These are phyloP conservation scores for Ganoderma lingzhi DNA, from an alignment of 1,284 basidiomycete genomes.

Conservation along the genomic window DNA sequence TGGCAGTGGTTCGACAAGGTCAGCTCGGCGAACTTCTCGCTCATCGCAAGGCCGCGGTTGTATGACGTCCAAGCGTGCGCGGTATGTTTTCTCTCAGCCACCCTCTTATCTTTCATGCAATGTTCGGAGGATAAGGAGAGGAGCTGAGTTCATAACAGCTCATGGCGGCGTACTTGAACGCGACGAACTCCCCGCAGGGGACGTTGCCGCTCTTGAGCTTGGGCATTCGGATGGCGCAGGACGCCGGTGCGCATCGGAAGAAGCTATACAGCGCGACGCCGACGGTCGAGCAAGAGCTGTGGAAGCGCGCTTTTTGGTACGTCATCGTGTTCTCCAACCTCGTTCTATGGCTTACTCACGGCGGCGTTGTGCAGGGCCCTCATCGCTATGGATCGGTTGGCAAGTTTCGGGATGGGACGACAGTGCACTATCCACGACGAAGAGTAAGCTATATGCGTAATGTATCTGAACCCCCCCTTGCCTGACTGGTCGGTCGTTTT, in stretches of 20 bases:
- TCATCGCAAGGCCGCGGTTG: slow-evolving; percentile 64
- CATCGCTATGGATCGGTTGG: slow-evolving; percentile 66
- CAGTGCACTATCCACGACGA: slow-evolving; percentile 84
- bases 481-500: too few relatives aligned
- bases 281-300: slow-evolving; percentile 51
- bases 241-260: slow-evolving; percentile 52
- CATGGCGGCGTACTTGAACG: slow-evolving; percentile 42
- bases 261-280: slow-evolving; percentile 42
- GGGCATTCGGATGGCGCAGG: slow-evolving; percentile 53
- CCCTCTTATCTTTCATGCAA: background rate
- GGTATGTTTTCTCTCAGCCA: slow-evolving; percentile 11
- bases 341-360: slow-evolving; percentile 63
- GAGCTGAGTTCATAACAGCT: slow-evolving; percentile 20
- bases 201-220: slow-evolving; percentile 52
- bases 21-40: slow-evolving; percentile 60
- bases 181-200: slow-evolving; percentile 37
- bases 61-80: slow-evolving; percentile 73
- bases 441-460: slow-evolving; percentile 59
- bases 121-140: too few relatives aligned
- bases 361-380: slow-evolving; percentile 64
- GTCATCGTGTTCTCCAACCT: slow-evolving; percentile 64
- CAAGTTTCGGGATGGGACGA: slow-evolving; percentile 79
- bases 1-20: slow-evolving; percentile 79
- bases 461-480: too few relatives aligned
- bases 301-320: slow-evolving; percentile 61